Evolutionary conservation across 2,329 filamentous ascomycete genomes (phyloP), one percentile per base, ranked within the genome.

Genomic region (Aspergillus spinulosporus): DNA sequence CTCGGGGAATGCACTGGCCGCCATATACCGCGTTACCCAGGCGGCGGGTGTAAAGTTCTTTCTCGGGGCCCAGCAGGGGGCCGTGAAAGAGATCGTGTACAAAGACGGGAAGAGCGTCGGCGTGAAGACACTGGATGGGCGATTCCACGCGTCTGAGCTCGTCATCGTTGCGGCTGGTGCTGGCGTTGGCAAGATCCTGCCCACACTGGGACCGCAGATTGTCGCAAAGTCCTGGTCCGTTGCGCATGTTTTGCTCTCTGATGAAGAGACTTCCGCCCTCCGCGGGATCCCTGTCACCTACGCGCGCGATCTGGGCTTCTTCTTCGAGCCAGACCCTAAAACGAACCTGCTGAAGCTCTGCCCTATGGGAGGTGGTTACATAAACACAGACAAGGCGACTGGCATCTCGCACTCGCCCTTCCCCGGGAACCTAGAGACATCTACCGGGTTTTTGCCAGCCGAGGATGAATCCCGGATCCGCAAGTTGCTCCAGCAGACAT

Each of bases 261-360:
- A 80, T 4, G 76, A 78, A 0, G 84, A 88, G 66, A 78, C 80
- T 0, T 75, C 78, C 2, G 71, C 70, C 4, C 77, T 88, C 1
- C 77, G 80, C 2, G 81, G 82, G 2, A 83, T 87, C 8, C 84
- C 85, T 0, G 82, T 86, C 0, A 84, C 81, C 0, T 84, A 86
- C 51, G 80, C 81, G 1, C 78, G 84, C 1, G 84, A 87, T 58
- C 71, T 87, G 0, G 84, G 84, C 0, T 87, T 87, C 74, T 84
- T 85, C 70, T 87, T 87, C 56, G 85, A 87, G 67, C 84, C 85
- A 0, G 84, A 87, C 60, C 80, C 77, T 0, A 75, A 77, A 58
- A 86, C 83, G 0, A 78, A 79, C 21, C 67, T 86, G 3, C 70
- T 87, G 44, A 87, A 88, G 70, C 64, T 88, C 7, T 86, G 83